phyloP scores from a whole-genome alignment of 495 filamentous ascomycete species.

The Tuber borchii region DNA sequence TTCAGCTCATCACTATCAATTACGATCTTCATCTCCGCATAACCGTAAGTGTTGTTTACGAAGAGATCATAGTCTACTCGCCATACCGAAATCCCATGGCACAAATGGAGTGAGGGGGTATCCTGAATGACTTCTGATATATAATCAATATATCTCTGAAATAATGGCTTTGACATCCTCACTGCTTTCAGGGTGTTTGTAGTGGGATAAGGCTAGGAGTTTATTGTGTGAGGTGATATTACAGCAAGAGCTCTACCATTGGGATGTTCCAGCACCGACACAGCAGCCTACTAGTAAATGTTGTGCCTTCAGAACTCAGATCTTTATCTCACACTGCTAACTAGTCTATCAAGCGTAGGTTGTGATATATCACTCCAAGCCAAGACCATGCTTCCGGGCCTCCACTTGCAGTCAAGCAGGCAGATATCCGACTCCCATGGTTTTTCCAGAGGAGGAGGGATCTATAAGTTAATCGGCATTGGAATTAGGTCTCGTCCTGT shows the following conservation, averaged over 20 bases:
- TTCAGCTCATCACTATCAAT: too few species aligned
- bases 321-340: neutral
- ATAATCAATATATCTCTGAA: neutral
- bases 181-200: neutral
- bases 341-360: neutral
- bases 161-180: neutral
- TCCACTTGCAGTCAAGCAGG: too few species aligned
- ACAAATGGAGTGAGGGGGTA: neutral
- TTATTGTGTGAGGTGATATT: neutral
- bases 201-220: too few species aligned
- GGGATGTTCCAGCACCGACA: neutral
- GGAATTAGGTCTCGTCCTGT: neutral
- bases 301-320: neutral
- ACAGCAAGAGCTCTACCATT: neutral
- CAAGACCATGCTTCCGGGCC: neutral
- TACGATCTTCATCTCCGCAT: too few species aligned
- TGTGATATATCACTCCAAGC: neutral
- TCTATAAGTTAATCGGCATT: neutral
- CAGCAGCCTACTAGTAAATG: neutral
- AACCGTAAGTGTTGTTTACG: too few species aligned
- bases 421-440: neutral
- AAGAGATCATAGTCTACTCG: neutral
- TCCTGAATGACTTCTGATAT: neutral
- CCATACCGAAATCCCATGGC: neutral
- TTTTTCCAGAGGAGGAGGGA: neutral